Percentiles rank a stretch among this genome's conserved stretches.
Conservation (phyloP, 2,329 filamentous ascomycete species). For the Paecilomyces dactylethromorphus region DNA sequence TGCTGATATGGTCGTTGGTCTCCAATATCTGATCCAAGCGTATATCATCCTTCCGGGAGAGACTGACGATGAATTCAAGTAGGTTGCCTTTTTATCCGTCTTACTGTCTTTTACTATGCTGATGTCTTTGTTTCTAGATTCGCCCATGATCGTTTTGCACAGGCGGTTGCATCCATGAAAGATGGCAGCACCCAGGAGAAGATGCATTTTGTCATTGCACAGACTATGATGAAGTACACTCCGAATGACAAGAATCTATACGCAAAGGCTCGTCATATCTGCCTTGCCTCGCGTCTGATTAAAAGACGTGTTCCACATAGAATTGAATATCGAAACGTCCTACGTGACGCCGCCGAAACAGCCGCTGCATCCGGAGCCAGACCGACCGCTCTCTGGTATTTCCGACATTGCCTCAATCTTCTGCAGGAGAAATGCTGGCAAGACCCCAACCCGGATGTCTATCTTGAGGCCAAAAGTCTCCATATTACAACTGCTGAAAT, state of each 20-base stretch:
- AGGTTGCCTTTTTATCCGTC: slow-evolving; percentile 2
- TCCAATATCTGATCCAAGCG: slow-evolving; percentile 74
- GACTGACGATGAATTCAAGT: slow-evolving; percentile 72
- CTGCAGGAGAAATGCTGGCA: slow-evolving; percentile 76
- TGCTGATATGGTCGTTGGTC: slow-evolving; percentile 59
- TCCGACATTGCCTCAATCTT: slow-evolving; percentile 67
- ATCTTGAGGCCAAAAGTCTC: slow-evolving; percentile 78
- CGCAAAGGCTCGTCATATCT: slow-evolving; percentile 73
- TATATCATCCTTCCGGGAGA: slow-evolving; percentile 78
- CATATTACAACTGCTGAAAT: slow-evolving; percentile 77
- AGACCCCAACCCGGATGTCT: slow-evolving; percentile 61
- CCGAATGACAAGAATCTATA: slow-evolving; percentile 60
- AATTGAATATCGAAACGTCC: slow-evolving; percentile 63
- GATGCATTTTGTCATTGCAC: slow-evolving; percentile 89
- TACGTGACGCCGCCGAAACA: slow-evolving; percentile 71
- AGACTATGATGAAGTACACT: slow-evolving; percentile 69
- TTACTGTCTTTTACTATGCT: slow-evolving; percentile 1
- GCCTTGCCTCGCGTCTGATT: slow-evolving; percentile 69
- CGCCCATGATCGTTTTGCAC: slow-evolving; percentile 78
- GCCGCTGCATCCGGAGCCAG: slow-evolving; percentile 78
- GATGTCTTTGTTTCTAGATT: slow-evolving; percentile 47
- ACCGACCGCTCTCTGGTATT: slow-evolving; percentile 76
- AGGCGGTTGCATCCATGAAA: slow-evolving; percentile 63
- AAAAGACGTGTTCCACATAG: slow-evolving; percentile 56
- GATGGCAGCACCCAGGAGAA: slow-evolving; percentile 61